Evolutionary conservation across 495 filamentous ascomycete genomes (phyloP).

Genomic region (Astrothelium macrocarpum): DNA sequence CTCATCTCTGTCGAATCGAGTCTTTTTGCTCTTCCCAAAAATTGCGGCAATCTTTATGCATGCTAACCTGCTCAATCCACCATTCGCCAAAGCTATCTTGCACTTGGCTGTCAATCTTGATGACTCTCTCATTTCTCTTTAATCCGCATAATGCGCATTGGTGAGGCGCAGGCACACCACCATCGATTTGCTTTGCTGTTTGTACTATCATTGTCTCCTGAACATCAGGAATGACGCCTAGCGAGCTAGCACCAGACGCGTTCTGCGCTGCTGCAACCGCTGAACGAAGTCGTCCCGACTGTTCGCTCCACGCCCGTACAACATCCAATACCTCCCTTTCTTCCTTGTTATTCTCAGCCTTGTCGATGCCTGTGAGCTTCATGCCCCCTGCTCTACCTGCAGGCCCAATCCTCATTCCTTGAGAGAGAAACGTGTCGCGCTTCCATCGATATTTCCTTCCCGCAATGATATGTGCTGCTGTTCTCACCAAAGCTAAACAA

Average conservation of each 20-base stretch:
- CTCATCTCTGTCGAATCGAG: not conserved
- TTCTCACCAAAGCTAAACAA: constrained; percentile 40
- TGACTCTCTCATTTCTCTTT: constrained; percentile 72
- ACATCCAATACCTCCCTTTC: constrained; percentile 79
- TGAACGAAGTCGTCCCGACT: constrained; percentile 51
- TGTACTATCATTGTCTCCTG: constrained; percentile 51
- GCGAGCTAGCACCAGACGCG: not conserved
- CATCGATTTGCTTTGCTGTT: constrained; percentile 45
- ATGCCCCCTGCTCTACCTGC: constrained; percentile 64
- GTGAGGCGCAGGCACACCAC: constrained; percentile 58
- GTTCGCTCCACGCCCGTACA: constrained; percentile 58
- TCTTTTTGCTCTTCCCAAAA: constrained; percentile 75
- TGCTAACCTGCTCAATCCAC: constrained; percentile 82
- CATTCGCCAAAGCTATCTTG: constrained; percentile 90
- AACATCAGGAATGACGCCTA: constrained; percentile 55
- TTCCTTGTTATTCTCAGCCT: constrained; percentile 68
- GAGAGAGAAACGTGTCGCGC: constrained; percentile 72
- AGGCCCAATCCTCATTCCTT: constrained; percentile 74
- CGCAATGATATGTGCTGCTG: constrained; percentile 70
- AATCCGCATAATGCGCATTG: constrained; percentile 84
- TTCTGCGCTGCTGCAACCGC: constrained; percentile 46
- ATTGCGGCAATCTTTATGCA: constrained; percentile 55
- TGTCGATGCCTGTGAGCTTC: constrained; percentile 79
- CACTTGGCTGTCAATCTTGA: constrained; percentile 62
- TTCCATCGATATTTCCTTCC: constrained; percentile 85